Evolutionary conservation across 345 rosid species (phyloP), one percentile per base, ranked within the genome.

Genomic region (Sisymbrium altissimum): DNA sequence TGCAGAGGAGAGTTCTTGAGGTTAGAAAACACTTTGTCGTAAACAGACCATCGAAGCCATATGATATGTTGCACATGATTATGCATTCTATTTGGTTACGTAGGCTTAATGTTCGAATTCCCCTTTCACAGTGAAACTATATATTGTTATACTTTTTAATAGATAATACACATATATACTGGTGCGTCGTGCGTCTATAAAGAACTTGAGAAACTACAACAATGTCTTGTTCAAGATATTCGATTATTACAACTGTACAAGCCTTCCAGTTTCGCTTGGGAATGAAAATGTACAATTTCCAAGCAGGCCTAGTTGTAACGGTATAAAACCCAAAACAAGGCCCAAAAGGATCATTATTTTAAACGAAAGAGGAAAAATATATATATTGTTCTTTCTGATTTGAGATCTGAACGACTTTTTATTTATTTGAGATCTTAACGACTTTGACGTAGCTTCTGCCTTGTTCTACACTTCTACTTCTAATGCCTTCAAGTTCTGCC

Each of bases 81-180:
- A 64, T 86, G 68, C 95, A 89, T 57, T 89, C 90, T 7, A 73
- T 86, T 1, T 89, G 95, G 95, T 76, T 89, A 13, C 84, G 90
- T 39, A 82, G 92, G 79, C 83, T 89, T 25, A 86, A 88, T 60
- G 55, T 84, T 40, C 76, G 77, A 70, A 30, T 80, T 39, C 73
- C 83, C 55, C 66, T 59, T 23, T 65, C 58, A 15, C 41, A 39
- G 19, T 73, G 64, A 57, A 9, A 55, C 41, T 45, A 30, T 41
- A 30, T 30, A 36, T 50, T 62, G 65, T 54, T 44, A 41, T 9
- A 41, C 17, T 49, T 17, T 27, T 72, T 61, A 7, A 49, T 40
- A 74, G 30, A 59, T 21, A 60, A 7, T 21, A 59, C 8, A 41
- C 33, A 74, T 48, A 52, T 17, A 13, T 18, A 35, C 3, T 66